Percentiles rank a stretch among this genome's conserved stretches.
phyloP scores from a whole-genome alignment of 148 eudicot species.

The Fagopyrum tataricum region DNA sequence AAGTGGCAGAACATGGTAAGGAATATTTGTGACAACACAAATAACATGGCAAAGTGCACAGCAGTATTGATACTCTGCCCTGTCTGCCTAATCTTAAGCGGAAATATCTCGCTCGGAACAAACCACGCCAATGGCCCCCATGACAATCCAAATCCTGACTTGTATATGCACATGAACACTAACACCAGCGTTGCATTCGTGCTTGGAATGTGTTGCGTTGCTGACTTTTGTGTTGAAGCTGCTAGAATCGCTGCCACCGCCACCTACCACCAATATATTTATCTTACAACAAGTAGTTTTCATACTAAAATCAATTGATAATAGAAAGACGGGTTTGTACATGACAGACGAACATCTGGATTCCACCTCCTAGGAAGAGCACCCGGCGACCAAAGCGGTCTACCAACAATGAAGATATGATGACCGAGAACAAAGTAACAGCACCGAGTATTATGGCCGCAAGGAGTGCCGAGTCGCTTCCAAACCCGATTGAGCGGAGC shows the following conservation, averaged over 20 bases:
- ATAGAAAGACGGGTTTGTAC: neutral
- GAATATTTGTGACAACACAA: slow-evolving; percentile 28
- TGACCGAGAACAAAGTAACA: slow-evolving; percentile 20
- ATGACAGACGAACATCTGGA: slow-evolving; percentile 38
- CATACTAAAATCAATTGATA: too few relatives aligned
- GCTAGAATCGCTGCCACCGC: slow-evolving; percentile 25
- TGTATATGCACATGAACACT: slow-evolving; percentile 26
- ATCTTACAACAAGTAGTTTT: too few relatives aligned
- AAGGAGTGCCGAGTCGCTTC: slow-evolving; percentile 28
- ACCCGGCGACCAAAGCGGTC: slow-evolving; percentile 40
- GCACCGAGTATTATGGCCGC: slow-evolving; percentile 30
- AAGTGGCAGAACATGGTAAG: slow-evolving; percentile 30
- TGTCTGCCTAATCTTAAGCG: slow-evolving; percentile 23
- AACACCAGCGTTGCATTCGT: slow-evolving; percentile 12
- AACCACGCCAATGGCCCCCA: slow-evolving; percentile 42
- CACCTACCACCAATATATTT: too few relatives aligned
- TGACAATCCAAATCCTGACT: slow-evolving; percentile 38
- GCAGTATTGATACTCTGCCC: slow-evolving; percentile 31
- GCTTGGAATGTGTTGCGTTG: slow-evolving; percentile 7
- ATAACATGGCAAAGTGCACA: slow-evolving; percentile 24
- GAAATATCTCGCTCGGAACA: slow-evolving; percentile 37
- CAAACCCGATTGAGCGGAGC: slow-evolving; percentile 34
- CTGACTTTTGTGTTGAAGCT: neutral
- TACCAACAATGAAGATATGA: slow-evolving; percentile 31
- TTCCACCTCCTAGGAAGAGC: slow-evolving; percentile 35